phyloP scores from a whole-genome alignment of 345 rosid genomes.

The Theobroma cacao region DNA sequence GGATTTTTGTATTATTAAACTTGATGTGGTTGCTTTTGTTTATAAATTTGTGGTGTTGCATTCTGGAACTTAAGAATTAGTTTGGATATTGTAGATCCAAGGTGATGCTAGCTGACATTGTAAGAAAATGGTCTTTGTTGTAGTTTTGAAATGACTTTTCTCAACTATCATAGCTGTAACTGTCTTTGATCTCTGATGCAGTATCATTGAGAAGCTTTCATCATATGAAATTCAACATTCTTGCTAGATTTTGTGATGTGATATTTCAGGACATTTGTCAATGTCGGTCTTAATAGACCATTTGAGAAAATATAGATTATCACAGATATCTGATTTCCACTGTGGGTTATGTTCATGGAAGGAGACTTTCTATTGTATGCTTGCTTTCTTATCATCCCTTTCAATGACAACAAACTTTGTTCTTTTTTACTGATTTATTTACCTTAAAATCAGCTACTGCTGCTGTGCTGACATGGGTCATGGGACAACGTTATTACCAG shows the following conservation, averaged over 20 bases:
- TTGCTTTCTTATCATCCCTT: neutral
- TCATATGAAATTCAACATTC: neutral
- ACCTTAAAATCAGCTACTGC: constrained; percentile 52
- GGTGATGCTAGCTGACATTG: neutral
- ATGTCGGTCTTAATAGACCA: neutral
- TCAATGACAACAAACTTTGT: neutral
- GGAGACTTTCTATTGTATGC: neutral
- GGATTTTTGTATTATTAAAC: neutral
- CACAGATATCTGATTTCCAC: neutral
- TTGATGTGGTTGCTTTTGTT: neutral
- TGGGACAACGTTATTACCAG: constrained; percentile 84
- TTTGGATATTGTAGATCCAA: neutral
- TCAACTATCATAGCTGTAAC: neutral
- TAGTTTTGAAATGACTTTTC: neutral
- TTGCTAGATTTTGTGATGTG: neutral
- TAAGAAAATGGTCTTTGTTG: neutral
- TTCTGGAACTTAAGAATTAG: neutral
- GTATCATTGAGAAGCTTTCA: neutral
- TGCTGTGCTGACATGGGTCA: constrained; percentile 61
- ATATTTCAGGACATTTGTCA: neutral
- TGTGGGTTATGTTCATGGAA: neutral
- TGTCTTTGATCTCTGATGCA: neutral
- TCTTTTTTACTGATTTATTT: constrained; percentile 10
- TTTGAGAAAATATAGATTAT: neutral
- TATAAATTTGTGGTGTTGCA: neutral